Evolutionary conservation across 768 basidiomycete genomes (phyloP).

Genomic region (Terana coerulea): DNA sequence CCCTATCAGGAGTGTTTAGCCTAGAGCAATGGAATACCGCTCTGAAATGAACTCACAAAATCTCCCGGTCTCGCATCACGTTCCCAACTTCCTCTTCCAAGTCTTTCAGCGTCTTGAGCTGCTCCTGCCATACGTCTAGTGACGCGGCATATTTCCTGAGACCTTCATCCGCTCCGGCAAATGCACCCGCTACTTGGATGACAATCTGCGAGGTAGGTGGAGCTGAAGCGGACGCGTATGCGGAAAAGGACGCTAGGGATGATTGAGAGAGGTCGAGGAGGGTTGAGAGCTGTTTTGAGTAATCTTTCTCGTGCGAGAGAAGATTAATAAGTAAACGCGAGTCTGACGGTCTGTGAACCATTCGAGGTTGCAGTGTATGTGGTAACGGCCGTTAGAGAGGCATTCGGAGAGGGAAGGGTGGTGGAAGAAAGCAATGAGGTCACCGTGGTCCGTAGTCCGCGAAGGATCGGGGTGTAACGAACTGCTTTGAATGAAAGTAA

Average conservation of each 20-base stretch:
- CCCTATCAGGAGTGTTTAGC: slow-evolving; percentile 35
- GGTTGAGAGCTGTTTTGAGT: slow-evolving; percentile 53
- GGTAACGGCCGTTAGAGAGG: not conserved
- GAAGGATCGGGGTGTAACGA: too few species aligned
- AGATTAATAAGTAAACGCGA: slow-evolving; percentile 69
- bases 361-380: slow-evolving; percentile 22
- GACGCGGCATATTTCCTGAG: slow-evolving; percentile 55
- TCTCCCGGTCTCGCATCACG: slow-evolving; percentile 73
- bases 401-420: slow-evolving; percentile 3
- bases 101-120: slow-evolving; percentile 54
- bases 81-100: slow-evolving; percentile 73
- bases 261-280: slow-evolving; percentile 58
- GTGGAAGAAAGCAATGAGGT: too few species aligned
- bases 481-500: too few species aligned
- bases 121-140: slow-evolving; percentile 63
- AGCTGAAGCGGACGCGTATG: slow-evolving; percentile 67
- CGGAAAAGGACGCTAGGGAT: slow-evolving; percentile 62
- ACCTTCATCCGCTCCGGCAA: slow-evolving; percentile 67
- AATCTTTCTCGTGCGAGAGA: slow-evolving; percentile 67
- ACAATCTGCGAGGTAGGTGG: slow-evolving; percentile 51
- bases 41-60: slow-evolving; percentile 55
- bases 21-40: not conserved
- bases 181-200: slow-evolving; percentile 47
- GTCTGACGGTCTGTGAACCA: slow-evolving; percentile 75
- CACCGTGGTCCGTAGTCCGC: too few species aligned